These are phyloP conservation scores for Apiospora pterosperma DNA, from an alignment of 2,329 filamentous ascomycete genomes.

Conservation along the genomic window DNA sequence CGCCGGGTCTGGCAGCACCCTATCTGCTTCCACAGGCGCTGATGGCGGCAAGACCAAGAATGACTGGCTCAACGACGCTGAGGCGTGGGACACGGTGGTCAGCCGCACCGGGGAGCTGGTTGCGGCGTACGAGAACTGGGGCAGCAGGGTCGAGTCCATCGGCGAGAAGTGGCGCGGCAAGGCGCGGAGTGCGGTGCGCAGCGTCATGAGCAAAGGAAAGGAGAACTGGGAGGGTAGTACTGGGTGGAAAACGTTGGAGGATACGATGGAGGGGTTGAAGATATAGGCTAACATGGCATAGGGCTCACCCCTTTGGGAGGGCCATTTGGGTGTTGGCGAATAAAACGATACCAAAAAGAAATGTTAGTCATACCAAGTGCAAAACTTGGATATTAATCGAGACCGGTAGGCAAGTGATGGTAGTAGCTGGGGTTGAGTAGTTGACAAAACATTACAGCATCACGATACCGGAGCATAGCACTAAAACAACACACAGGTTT, in stretches of 20 bases:
- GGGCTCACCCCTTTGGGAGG: too few species aligned
- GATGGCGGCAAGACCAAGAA: constrained; percentile 14
- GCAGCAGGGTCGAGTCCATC: constrained; percentile 61
- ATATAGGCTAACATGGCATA: neutral
- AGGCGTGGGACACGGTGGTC: constrained; percentile 70
- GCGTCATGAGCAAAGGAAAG: constrained; percentile 77
- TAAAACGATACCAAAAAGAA: too few species aligned
- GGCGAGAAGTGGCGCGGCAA: constrained; percentile 85
- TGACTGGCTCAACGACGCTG: constrained; percentile 54
- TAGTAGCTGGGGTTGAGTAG: too few species aligned
- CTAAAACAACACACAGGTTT: too few species aligned
- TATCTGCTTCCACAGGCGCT: constrained; percentile 36
- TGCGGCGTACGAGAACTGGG: constrained; percentile 78
- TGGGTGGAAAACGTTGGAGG: constrained; percentile 62
- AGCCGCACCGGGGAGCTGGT: constrained; percentile 78
- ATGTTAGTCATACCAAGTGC: too few species aligned
- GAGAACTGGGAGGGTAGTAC: constrained; percentile 77
- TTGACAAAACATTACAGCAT: too few species aligned
- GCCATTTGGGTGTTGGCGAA: too few species aligned
- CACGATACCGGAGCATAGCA: too few species aligned
- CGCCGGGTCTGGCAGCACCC: constrained; percentile 41
- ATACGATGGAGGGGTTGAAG: constrained; percentile 52
- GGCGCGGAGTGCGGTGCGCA: constrained; percentile 77
- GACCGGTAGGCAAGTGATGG: too few species aligned
- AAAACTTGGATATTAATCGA: too few species aligned